A percentile compares a stretch with the other conserved stretches of the same genome.
phyloP scores from a whole-genome alignment of 2,329 filamentous ascomycete genomes.

The Beauveria scarabaeidicola region DNA sequence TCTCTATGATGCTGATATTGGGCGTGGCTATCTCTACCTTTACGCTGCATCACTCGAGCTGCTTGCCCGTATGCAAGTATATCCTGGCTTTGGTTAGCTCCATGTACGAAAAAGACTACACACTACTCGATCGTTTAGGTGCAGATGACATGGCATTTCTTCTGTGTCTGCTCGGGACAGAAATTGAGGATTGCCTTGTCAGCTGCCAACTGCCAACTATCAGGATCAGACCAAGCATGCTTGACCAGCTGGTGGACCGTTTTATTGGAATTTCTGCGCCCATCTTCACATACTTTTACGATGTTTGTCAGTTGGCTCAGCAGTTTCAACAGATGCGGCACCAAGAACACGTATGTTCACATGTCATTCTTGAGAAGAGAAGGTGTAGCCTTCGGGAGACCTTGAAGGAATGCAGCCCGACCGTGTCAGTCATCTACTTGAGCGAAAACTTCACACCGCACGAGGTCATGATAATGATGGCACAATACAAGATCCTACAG shows the following conservation, averaged over 20 bases:
- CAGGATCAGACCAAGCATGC: background rate
- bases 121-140: background rate
- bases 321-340: background rate
- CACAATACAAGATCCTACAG: slow-evolving; percentile 3
- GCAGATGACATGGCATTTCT: slow-evolving; percentile 6
- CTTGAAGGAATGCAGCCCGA: background rate
- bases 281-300: slow-evolving; percentile 9
- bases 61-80: background rate
- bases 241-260: slow-evolving; percentile 5
- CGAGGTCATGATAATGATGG: slow-evolving; percentile 7
- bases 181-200: slow-evolving; percentile 8
- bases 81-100: slow-evolving; percentile 3
- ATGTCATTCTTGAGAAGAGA: background rate
- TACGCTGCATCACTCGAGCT: slow-evolving; percentile 7
- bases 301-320: slow-evolving; percentile 7
- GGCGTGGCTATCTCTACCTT: slow-evolving; percentile 11
- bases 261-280: slow-evolving; percentile 11
- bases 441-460: background rate
- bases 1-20: slow-evolving; percentile 8
- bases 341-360: background rate
- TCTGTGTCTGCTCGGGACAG: slow-evolving; percentile 10
- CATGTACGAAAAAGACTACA: background rate
- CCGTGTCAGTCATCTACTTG: background rate
- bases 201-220: slow-evolving; percentile 5
- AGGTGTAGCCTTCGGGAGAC: background rate